Base-by-base conservation (phyloP, 1,284 basidiomycete species). In the Ustilago loliicola region DNA sequence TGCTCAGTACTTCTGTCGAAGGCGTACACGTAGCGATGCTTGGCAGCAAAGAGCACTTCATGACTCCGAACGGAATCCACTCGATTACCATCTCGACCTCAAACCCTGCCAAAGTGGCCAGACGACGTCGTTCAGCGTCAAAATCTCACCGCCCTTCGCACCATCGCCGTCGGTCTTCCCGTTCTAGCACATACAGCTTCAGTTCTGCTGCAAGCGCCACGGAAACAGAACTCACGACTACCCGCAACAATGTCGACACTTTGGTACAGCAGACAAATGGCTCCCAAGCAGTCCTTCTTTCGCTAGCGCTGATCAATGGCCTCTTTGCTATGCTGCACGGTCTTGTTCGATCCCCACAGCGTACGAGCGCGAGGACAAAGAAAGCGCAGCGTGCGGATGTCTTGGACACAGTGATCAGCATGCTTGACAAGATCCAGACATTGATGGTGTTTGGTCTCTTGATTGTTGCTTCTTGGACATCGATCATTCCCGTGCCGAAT, bases 381-480 rank as follows among this genome's bases (percentile, higher is more conserved):
- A 47, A 6, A n/a, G n/a, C 27, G 3, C 42, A 47, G 10, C 27
- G 59, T 19, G 40, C 53, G 38, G 59, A 72, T 17, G 17, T 72
- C 32, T 50, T 59, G 10, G 60, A 66, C 19, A 30, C 69, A 2
- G 30, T 72, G 25, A 48, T 72, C 10, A 52, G 58, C 32, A 40
- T 72, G 51, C 60, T 72, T 13, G 69, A 72, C 55, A 61, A 59
- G 45, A 56, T 72, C 10, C 69, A 72, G 30, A 66, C 69, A 13
- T 19, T 72, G 45, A n/a, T 72, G n/a, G 55, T 72, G 8, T 72
- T 72, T 25, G 69, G 54, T 3, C 47, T 72, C 50, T 59, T 72
- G 5, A 56, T 72, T n/a, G 45, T 72, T 11, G 69, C 69, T 10
- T 72, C 69, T 1, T 72, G 69, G 69, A 62, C 69, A 2, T 72